Conservation (phyloP, 805 yeast species). For the Candida endomychidarum region DNA sequence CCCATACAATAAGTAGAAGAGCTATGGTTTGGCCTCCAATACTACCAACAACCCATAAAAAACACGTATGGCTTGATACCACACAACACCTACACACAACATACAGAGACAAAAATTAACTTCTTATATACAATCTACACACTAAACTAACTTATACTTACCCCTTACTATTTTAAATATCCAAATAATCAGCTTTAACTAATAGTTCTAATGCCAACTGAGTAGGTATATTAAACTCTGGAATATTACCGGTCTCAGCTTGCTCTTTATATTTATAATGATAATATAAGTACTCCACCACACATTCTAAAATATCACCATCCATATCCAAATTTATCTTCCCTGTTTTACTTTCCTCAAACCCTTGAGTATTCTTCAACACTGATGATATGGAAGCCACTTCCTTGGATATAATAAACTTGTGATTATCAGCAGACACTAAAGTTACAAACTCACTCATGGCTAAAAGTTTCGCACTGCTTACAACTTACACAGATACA, state of each 20-base stretch:
- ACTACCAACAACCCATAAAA: no score
- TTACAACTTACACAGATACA: no score
- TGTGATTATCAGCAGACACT: conserved; percentile 70
- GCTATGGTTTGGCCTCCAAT: no score
- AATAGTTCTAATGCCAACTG: conserved; percentile 89
- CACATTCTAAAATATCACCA: conserved; percentile 68
- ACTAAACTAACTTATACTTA: no score
- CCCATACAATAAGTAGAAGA: no score
- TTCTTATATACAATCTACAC: no score
- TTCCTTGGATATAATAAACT: conserved; percentile 60
- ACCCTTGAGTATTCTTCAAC: conserved; percentile 49
- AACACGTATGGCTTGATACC: no score
- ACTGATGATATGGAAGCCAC: conserved; percentile 74
- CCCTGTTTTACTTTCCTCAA: conserved; percentile 60
- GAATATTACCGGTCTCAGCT: conserved; percentile 56
- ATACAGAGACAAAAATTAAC: no score
- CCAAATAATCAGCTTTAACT: conserved; percentile 90
- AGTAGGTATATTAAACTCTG: conserved; percentile 89
- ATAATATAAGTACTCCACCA: conserved; percentile 82
- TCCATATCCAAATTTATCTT: conserved; percentile 64
- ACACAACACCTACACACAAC: no score
- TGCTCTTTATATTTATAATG: conserved; percentile 62
- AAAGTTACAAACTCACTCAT: conserved; percentile 51
- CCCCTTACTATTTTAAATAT: no score
- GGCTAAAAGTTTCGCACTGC: conserved; percentile 2